Conservation (phyloP, 768 basidiomycete species). For the Pulveroboletus frians region DNA sequence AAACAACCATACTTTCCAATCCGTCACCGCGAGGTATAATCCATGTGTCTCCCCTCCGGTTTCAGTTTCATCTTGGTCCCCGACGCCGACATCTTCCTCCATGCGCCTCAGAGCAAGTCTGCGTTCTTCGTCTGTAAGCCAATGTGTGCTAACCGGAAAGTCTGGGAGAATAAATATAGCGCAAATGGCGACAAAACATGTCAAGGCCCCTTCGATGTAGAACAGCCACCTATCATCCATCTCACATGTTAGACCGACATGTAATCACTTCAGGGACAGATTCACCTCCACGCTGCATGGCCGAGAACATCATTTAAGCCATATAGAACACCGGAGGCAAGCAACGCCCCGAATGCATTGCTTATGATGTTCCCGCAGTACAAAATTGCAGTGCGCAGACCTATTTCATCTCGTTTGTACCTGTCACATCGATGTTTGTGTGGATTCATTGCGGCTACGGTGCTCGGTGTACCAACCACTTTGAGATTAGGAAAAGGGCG, state of each 20-base stretch:
- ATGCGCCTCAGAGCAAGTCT: conserved; percentile 53
- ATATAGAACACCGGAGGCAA: conserved; percentile 44
- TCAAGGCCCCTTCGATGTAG: conserved; percentile 43
- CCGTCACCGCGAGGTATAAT: conserved; percentile 55
- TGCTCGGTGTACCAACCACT: conserved; percentile 26
- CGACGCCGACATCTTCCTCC: conserved; percentile 60
- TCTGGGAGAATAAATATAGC: conserved; percentile 47
- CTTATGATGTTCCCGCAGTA: conserved; percentile 49
- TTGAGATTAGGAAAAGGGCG: conserved; percentile 36
- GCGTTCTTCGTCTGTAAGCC: conserved; percentile 35
- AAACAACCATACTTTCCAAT: conserved; percentile 83
- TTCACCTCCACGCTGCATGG: conserved; percentile 48
- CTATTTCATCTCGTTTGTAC: conserved; percentile 44
- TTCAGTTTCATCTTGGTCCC: conserved; percentile 47
- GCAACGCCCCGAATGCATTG: conserved; percentile 52
- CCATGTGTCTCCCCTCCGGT: conserved; percentile 38
- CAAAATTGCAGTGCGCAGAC: conserved; percentile 39
- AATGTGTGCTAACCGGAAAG: conserved; percentile 37
- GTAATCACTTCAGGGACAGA: conserved; percentile 4
- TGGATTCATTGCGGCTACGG: conserved; percentile 27
- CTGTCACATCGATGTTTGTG: conserved; percentile 22
- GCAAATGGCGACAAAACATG: conserved; percentile 41
- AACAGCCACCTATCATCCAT: conserved; percentile 41
- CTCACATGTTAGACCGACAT: conserved; percentile 6
- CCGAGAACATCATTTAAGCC: conserved; percentile 47